These are phyloP conservation scores for Xerocomellus amylosporus DNA, from an alignment of 768 basidiomycete genomes.

Conservation along the genomic window DNA sequence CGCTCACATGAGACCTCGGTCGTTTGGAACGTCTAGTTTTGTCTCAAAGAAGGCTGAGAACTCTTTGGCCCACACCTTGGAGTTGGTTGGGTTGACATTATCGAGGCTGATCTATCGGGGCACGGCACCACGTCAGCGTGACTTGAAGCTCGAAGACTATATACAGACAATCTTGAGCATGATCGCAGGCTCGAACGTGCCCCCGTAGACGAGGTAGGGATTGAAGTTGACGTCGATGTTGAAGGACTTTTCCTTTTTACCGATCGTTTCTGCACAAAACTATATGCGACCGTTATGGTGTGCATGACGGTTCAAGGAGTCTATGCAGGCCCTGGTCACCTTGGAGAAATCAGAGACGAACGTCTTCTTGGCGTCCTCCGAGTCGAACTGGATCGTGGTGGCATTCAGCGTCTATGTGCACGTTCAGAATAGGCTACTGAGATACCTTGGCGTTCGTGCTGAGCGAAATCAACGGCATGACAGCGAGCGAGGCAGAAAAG, in stretches of 20 bases:
- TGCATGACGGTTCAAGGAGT: background rate
- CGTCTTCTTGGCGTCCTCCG: slow-evolving; percentile 30
- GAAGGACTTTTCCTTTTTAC: slow-evolving; percentile 55
- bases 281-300: slow-evolving; percentile 19
- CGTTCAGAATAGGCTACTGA: background rate
- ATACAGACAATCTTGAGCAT: slow-evolving; percentile 54
- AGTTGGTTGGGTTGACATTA: slow-evolving; percentile 46
- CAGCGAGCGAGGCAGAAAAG: background rate
- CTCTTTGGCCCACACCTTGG: slow-evolving; percentile 52
- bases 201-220: slow-evolving; percentile 57
- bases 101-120: slow-evolving; percentile 50
- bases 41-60: slow-evolving; percentile 54
- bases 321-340: slow-evolving; percentile 31
- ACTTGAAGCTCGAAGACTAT: too few relatives aligned
- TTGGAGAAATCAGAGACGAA: slow-evolving; percentile 55
- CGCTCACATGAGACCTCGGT: slow-evolving; percentile 61
- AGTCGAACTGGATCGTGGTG: slow-evolving; percentile 7
- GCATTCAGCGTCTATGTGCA: background rate
- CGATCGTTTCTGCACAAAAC: slow-evolving; percentile 51
- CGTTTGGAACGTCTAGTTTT: slow-evolving; percentile 47
- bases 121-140: background rate
- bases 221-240: slow-evolving; percentile 54
- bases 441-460: slow-evolving; percentile 39
- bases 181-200: slow-evolving; percentile 66
- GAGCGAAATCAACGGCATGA: slow-evolving; percentile 40